Base-by-base conservation (phyloP, 2,329 filamentous ascomycete genomes). In the Pseudogymnoascus sp. region DNA sequence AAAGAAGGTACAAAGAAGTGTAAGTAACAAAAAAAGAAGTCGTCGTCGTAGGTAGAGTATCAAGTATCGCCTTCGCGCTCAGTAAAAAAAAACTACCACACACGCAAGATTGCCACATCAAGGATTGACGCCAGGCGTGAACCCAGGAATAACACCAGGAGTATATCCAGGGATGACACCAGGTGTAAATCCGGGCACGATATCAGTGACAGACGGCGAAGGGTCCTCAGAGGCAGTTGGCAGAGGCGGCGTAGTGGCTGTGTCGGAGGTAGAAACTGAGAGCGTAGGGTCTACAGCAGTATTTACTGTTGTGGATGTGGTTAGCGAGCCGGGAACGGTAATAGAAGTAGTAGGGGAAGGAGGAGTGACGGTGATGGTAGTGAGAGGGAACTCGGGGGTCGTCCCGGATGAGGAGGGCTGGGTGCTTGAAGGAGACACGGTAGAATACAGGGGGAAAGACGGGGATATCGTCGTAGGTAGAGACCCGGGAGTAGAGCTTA, bases 401-500 rank as follows among this genome's bases (percentile, higher is more conserved):
- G 56, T 38, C 26, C 16, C 14, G 19, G 31, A 2, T 1, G 56
- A 60, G 10, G 31, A 2, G 31, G 56, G 3, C 47, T 29, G 29
- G 11, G 47, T 2, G 44, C 24, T 29, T n/a, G 44, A 29, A 10
- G 47, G 4, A 29, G 40, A 44, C 1, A 21, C n/a, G 4, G 38
- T 21, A 3, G 53, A 33, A 14, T n/a, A 33, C 21, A 16, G 56
- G 6, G 56, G 56, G 13, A 31, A n/a, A 21, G 31, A n/a, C 14
- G 56, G 4, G 1, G n/a, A 21, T 3, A 7, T 24, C 31, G 56
- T 37, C 8, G 31, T 35, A 14, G 56, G 56, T 35, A 14, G 31
- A 37, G 53, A 33, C 29, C 53, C 53, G 31, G 35, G 37, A 33
- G 40, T 42, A 2, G 33, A 63, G 29, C 59, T 64, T 56, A 56